Percentiles rank a stretch among this genome's conserved stretches.
Evolutionary conservation across 805 yeast genomes (phyloP).

Genomic region (Lipomyces orientalis): DNA sequence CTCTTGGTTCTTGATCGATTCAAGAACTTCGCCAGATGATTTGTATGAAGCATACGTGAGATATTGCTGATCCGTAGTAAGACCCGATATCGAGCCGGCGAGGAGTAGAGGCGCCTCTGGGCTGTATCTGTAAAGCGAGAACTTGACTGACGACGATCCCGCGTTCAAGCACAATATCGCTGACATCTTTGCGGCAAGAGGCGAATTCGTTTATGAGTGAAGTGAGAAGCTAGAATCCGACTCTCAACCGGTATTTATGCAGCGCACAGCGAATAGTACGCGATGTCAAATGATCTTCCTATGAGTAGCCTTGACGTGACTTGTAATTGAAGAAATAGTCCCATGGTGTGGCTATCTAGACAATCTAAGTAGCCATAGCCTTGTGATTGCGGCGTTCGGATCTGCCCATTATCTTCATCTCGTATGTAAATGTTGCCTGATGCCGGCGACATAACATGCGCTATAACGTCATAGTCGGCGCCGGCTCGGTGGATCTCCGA

Average conservation of each 20-base stretch:
- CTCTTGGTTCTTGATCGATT: constrained; percentile 47
- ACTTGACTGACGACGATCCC: constrained; percentile 38
- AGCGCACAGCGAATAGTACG: not conserved
- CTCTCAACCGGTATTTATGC: not conserved
- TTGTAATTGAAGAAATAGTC: too few relatives aligned
- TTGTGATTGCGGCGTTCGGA: not conserved
- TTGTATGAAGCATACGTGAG: constrained; percentile 34
- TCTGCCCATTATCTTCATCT: not conserved
- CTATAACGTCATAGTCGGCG: not conserved
- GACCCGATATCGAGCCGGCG: constrained; percentile 28
- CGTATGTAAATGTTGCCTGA: not conserved
- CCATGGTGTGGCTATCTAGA: not conserved
- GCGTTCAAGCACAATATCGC: constrained; percentile 34
- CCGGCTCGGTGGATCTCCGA: not conserved
- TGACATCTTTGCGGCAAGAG: not conserved
- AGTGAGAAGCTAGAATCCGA: not conserved
- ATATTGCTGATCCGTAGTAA: constrained; percentile 28
- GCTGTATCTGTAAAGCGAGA: constrained; percentile 31
- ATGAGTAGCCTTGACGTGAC: too few relatives aligned
- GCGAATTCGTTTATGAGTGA: not conserved
- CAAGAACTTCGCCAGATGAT: constrained; percentile 52
- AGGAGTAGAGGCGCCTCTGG: constrained; percentile 24
- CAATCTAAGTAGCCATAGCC: not conserved
- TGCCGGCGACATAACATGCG: not conserved
- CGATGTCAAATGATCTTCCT: not conserved